Conservation (phyloP, 108 stramenopile species). For the Asterionellopsis glacialis region DNA sequence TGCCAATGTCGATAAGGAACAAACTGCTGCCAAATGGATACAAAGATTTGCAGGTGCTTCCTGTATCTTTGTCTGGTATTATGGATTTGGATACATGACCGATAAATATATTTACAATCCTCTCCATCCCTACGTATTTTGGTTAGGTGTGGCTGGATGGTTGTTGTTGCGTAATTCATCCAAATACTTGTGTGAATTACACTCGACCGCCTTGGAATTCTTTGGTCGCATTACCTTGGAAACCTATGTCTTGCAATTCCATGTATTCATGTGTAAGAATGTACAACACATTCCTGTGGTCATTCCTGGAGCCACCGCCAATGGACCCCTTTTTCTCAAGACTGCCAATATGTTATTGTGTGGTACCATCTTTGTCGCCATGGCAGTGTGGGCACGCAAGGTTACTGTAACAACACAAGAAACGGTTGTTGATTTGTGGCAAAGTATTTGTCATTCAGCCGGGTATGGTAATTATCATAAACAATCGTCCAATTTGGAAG, state of each 20-base stretch:
- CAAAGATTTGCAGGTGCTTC: conserved; percentile 40
- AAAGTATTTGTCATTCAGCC: too few species aligned
- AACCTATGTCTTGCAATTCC: conserved; percentile 94
- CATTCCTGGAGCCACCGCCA: conserved; percentile 50
- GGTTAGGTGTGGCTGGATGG: conserved; percentile 77
- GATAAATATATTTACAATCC: conserved; percentile 87
- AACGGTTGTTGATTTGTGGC: conserved; percentile 14
- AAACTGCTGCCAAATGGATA: conserved; percentile 16
- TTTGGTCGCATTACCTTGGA: conserved; percentile 89
- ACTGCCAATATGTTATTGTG: conserved; percentile 56
- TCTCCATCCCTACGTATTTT: conserved; percentile 82
- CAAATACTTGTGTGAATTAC: conserved; percentile 67
- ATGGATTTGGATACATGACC: conserved; percentile 44
- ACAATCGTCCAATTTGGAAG: too few species aligned
- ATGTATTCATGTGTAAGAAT: conserved; percentile 81
- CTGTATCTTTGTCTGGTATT: conserved; percentile 51
- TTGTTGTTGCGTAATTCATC: conserved; percentile 85
- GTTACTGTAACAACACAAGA: conserved; percentile 54
- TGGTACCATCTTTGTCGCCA: conserved; percentile 43
- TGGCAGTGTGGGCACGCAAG: conserved; percentile 54
- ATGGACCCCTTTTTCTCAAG: conserved; percentile 38
- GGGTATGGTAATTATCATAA: too few species aligned
- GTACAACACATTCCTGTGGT: conserved; percentile 71
- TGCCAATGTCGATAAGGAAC: conserved; percentile 27
- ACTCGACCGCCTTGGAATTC: conserved; percentile 70